phyloP scores from a whole-genome alignment of 169 alveolate genomes.

The Plasmodium reichenowi region DNA sequence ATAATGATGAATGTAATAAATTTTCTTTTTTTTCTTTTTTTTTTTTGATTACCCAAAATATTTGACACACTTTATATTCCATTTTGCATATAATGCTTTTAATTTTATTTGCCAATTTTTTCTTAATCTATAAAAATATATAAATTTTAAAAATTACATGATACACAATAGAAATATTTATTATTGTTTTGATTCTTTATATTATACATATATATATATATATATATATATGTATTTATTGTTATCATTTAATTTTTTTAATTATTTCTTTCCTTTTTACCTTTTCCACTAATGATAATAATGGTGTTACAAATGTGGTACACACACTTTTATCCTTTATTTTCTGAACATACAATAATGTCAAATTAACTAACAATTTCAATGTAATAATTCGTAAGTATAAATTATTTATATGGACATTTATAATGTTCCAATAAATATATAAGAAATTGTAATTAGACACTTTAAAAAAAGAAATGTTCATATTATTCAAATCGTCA shows the following conservation, averaged over 20 bases:
- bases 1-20: background rate
- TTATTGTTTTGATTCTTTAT: no score
- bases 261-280: background rate
- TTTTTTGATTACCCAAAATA: constrained; percentile 51
- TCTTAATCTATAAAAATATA: constrained; percentile 41
- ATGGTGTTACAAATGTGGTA: background rate
- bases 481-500: constrained; percentile 22
- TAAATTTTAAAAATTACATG: no score
- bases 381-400: constrained; percentile 46
- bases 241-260: background rate
- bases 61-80: constrained; percentile 77
- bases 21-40: no score
- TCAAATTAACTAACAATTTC: constrained; percentile 44
- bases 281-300: constrained; percentile 27
- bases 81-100: constrained; percentile 34
- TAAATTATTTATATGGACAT: constrained; percentile 71
- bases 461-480: constrained; percentile 50
- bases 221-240: background rate
- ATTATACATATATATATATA: background rate
- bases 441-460: constrained; percentile 44
- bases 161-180: no score
- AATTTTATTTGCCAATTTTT: constrained; percentile 54
- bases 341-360: constrained; percentile 27
- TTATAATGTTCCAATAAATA: constrained; percentile 53
- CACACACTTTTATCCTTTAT: constrained; percentile 26